Evolutionary conservation across 148 eudicot species (phyloP).

Genomic region (Silene conica): DNA sequence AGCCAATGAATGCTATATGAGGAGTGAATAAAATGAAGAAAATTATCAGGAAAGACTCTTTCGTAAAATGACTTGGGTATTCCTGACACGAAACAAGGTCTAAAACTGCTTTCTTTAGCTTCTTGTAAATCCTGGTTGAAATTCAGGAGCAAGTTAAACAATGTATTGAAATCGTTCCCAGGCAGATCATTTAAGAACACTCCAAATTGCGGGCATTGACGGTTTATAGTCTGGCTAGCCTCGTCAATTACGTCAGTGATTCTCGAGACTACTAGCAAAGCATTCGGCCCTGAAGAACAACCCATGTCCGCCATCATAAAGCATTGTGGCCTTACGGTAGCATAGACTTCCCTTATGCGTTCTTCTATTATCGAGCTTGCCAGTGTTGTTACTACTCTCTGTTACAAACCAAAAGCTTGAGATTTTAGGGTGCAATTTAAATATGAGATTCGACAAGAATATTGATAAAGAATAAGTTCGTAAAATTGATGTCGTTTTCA

Average conservation of each 20-base stretch:
- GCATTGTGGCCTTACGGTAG: slow-evolving; percentile 20
- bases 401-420: neutral
- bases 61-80: slow-evolving; percentile 65
- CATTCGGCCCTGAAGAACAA: slow-evolving; percentile 63
- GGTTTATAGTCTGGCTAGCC: slow-evolving; percentile 11
- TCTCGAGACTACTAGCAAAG: slow-evolving; percentile 27
- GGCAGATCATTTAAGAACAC: slow-evolving; percentile 56
- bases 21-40: slow-evolving; percentile 67
- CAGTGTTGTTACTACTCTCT: slow-evolving; percentile 20
- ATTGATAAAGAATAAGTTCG: too few relatives aligned
- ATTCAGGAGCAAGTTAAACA: slow-evolving; percentile 27
- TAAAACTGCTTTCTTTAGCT: slow-evolving; percentile 13
- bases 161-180: slow-evolving; percentile 45
- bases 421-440: too few relatives aligned
- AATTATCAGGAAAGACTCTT: slow-evolving; percentile 45
- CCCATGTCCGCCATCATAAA: slow-evolving; percentile 56
- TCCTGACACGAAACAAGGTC: slow-evolving; percentile 42
- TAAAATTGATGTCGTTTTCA: too few relatives aligned
- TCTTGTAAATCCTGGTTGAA: slow-evolving; percentile 16
- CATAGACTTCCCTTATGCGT: slow-evolving; percentile 19
- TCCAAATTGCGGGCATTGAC: slow-evolving; percentile 32
- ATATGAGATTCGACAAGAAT: too few relatives aligned
- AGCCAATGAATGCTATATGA: slow-evolving; percentile 67
- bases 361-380: slow-evolving; percentile 20
- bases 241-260: slow-evolving; percentile 26